Conservation (phyloP, 306 rosid species). For the Sindora glabra region DNA sequence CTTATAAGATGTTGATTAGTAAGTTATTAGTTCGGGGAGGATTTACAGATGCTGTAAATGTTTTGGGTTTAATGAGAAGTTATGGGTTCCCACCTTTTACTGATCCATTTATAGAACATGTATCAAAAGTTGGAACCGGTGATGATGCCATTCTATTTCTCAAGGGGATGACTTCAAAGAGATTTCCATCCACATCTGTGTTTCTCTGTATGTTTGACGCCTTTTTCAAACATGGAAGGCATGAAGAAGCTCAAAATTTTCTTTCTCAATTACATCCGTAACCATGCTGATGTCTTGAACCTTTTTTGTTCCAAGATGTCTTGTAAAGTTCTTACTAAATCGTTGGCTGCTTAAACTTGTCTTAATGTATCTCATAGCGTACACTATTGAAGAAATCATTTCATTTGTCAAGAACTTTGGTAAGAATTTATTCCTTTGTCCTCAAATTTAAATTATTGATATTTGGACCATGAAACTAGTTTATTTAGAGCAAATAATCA, state of each 20-base stretch:
- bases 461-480: conserved; percentile 17
- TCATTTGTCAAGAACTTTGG: conserved; percentile 28
- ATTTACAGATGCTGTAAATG: conserved; percentile 50
- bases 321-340: conserved; percentile 29
- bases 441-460: conserved; percentile 21
- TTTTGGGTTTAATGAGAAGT: conserved; percentile 58
- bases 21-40: conserved; percentile 48
- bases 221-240: conserved; percentile 55
- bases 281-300: conserved; percentile 67
- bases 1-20: conserved; percentile 53
- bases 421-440: conserved; percentile 16
- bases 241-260: conserved; percentile 54
- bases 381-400: conserved; percentile 23
- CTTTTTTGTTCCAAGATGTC: conserved; percentile 46
- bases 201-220: conserved; percentile 49
- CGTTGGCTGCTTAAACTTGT: conserved; percentile 40
- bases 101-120: conserved; percentile 53
- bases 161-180: conserved; percentile 61
- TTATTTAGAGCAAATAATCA: conserved; percentile 18
- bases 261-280: conserved; percentile 68
- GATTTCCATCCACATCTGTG: conserved; percentile 50
- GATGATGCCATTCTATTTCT: conserved; percentile 57
- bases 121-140: conserved; percentile 61
- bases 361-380: conserved; percentile 14
- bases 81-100: conserved; percentile 65